A percentile compares a stretch with the other conserved stretches of the same genome.
These are phyloP conservation scores for Colletotrichum lentis DNA, from an alignment of 2,329 filamentous ascomycete genomes.

Conservation along the genomic window DNA sequence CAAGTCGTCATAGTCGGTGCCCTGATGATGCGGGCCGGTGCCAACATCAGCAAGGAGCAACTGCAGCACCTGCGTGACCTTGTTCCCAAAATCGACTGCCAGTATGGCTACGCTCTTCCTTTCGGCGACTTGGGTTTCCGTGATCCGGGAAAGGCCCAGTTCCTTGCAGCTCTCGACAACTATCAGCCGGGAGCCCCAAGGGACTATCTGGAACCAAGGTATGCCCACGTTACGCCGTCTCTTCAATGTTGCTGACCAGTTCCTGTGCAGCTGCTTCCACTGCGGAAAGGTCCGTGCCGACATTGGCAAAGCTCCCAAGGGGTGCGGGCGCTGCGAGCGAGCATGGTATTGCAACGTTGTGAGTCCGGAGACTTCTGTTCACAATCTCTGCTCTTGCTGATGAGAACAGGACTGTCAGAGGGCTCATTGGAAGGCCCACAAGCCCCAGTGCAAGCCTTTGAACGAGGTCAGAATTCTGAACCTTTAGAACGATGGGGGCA, in stretches of 20 bases:
- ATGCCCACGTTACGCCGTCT: neutral
- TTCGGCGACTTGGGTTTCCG: slow-evolving; percentile 37
- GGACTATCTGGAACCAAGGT: slow-evolving; percentile 38
- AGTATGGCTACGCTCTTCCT: neutral
- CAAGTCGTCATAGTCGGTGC: slow-evolving; percentile 39
- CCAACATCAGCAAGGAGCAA: slow-evolving; percentile 39
- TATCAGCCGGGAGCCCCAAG: slow-evolving; percentile 39
- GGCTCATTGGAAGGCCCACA: slow-evolving; percentile 16
- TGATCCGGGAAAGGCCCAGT: slow-evolving; percentile 38
- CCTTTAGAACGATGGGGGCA: neutral
- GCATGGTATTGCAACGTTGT: slow-evolving; percentile 40
- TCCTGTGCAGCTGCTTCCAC: slow-evolving; percentile 39
- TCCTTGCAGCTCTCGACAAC: slow-evolving; percentile 40
- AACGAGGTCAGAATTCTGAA: neutral
- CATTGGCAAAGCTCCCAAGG: slow-evolving; percentile 17
- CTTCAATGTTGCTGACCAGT: neutral
- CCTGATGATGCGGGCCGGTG: slow-evolving; percentile 42
- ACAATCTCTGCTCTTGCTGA: neutral
- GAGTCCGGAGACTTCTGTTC: neutral
- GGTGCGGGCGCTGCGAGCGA: slow-evolving; percentile 35
- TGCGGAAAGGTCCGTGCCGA: slow-evolving; percentile 40
- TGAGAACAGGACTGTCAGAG: slow-evolving; percentile 7
- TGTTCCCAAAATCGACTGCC: slow-evolving; percentile 28
- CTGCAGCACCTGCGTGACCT: slow-evolving; percentile 38
- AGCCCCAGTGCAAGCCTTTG: neutral